Conservation (phyloP, 768 basidiomycete genomes). For the Vishniacozyma victoriae region DNA sequence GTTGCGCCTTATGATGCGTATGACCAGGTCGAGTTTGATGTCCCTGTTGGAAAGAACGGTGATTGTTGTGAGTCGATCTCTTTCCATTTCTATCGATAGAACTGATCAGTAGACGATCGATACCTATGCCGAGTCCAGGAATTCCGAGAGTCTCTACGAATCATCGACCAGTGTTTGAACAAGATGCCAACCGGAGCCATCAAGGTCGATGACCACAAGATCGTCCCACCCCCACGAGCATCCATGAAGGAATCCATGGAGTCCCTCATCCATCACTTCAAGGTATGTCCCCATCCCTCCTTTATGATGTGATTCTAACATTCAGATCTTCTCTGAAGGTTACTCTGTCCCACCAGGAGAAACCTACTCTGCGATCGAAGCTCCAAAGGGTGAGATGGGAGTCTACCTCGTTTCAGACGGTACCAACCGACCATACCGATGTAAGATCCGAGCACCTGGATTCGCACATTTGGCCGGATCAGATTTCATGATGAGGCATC, state of each 20-base stretch:
- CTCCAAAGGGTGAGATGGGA: constrained; percentile 98
- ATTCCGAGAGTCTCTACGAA: constrained; percentile 87
- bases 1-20: constrained; percentile 93
- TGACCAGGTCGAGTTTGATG: constrained; percentile 92
- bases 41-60: constrained; percentile 93
- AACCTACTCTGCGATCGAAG: constrained; percentile 95
- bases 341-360: constrained; percentile 86
- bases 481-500: constrained; percentile 76
- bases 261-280: constrained; percentile 96
- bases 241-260: constrained; percentile 99
- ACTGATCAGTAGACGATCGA: constrained; percentile 58
- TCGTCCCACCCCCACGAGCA: constrained; percentile 90
- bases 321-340: constrained; percentile 87
- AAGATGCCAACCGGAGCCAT: constrained; percentile 89
- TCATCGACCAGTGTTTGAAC: constrained; percentile 87
- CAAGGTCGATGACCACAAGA: constrained; percentile 96
- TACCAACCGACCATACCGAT: constrained; percentile 89
- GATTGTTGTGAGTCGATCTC: constrained; percentile 63
- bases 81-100: not conserved
- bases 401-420: constrained; percentile 98
- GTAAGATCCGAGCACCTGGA: constrained; percentile 93
- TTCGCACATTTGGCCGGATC: constrained; percentile 92
- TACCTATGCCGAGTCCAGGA: constrained; percentile 97
- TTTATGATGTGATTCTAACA: not conserved
- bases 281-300: constrained; percentile 52